Evolutionary conservation across 2,329 filamentous ascomycete species (phyloP), one percentile per base, ranked within the genome.

Genomic region (Pestalotiopsis sp.): DNA sequence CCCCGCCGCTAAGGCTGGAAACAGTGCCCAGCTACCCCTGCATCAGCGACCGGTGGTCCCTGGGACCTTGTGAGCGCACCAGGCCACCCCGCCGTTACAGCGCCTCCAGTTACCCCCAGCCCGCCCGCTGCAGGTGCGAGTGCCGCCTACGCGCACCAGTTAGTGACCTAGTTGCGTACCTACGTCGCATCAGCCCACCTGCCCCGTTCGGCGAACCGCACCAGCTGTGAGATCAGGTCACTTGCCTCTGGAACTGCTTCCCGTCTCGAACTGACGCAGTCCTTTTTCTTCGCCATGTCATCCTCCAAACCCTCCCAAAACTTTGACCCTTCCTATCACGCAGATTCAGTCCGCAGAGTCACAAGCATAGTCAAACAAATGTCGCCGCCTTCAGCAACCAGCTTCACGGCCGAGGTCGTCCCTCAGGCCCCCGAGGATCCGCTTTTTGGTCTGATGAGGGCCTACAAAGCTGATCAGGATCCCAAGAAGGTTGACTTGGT

Each of bases 371-470:
- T 87, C 75, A 85, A 84, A 78, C 93, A 96, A 82, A 91, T 96
- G 87, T 87, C 90, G 78, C 86, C 89, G 72, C 79, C 82, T 75
- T 82, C 83, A 76, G 79, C 86, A 68, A 92, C 92, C 74, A 89
- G 87, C 77, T 97, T 97, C 84, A 88, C 91, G 70, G 87, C 91
- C 77, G 88, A 92, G 77, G 84, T 87, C 73, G 93, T 98, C 69
- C 93, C 95, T 76, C 92, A 95, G 82, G 96, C 96, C 70, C 95
- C 96, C 62, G 95, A 97, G 81, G 96, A 99, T 83, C 91, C 95
- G 73, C 89, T 99, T 79, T 99, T 99, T 79, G 95, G 95, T 68
- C 85, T 99, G 76, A 94, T 95, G 88, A 90, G 92, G 71, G 94
- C 93, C 70, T 99, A 91, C 86, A 90, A 90, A 77, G 92, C 92